phyloP scores from a whole-genome alignment of 495 filamentous ascomycete species.

The Elaphomyces granulatus region DNA sequence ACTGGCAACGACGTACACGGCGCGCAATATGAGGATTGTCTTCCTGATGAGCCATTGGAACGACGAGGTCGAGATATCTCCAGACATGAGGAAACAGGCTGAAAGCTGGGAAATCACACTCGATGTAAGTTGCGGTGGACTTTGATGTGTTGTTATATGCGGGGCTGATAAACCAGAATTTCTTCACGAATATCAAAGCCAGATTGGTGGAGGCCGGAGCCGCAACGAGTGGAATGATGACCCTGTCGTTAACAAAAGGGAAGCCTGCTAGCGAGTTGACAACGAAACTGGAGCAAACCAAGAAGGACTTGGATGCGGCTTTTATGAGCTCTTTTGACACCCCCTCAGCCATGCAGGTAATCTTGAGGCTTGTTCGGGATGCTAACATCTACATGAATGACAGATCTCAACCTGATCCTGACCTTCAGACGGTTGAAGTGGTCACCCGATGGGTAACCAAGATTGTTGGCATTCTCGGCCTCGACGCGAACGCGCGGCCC shows the following conservation, averaged over 20 bases:
- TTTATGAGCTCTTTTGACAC: no score
- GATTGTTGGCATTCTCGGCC: conserved; percentile 72
- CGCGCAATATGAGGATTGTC: conserved; percentile 67
- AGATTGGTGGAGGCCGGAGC: no score
- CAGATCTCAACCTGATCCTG: conserved; percentile 40
- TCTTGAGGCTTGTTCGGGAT: conserved; percentile 59
- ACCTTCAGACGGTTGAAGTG: conserved; percentile 39
- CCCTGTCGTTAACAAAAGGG: conserved; percentile 48
- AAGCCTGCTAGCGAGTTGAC: conserved; percentile 51
- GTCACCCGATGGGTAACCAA: conserved; percentile 69
- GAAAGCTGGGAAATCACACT: no score
- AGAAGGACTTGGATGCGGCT: no score
- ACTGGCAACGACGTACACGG: conserved; percentile 62
- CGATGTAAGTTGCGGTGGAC: no score
- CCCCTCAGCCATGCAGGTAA: conserved; percentile 52
- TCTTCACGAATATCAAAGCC: conserved; percentile 66
- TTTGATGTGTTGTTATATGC: no score
- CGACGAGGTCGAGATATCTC: conserved; percentile 80
- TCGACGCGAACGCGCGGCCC: conserved; percentile 49
- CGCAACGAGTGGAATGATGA: conserved; percentile 23
- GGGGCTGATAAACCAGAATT: no score
- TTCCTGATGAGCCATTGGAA: conserved; percentile 85
- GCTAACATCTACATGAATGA: conserved; percentile 44
- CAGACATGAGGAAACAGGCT: conserved; percentile 58
- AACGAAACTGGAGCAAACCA: no score